Evolutionary conservation across 2,329 filamentous ascomycete genomes (phyloP), one percentile per base, ranked within the genome.

Genomic region (Sclerotinia subarctica): DNA sequence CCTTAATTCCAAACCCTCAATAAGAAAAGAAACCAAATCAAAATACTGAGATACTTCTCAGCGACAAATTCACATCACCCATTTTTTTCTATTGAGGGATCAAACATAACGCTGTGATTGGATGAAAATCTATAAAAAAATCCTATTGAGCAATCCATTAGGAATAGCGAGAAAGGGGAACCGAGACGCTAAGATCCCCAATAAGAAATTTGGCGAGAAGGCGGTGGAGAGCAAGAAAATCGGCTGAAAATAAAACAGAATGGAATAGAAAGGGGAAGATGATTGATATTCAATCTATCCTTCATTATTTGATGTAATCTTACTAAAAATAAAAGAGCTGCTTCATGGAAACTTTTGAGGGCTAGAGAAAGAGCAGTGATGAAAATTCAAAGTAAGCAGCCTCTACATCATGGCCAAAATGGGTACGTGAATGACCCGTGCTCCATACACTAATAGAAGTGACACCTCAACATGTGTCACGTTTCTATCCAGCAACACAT

Each of bases 121-220:
- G 59, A 5, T 2, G n/a, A 1, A 42, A 42, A 17, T 15, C 38
- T 42, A 13, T 21, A 6, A 35, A 35, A 38, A 44, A 35, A 21
- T 38, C 15, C 32, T 65, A 64, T 65, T 64, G 60, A 64, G 60
- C 66, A 57, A 17, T 44, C 11, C 53, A 66, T 38, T 69, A 68
- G 70, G 69, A 57, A 62, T 54, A 64, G 62, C 24, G 32, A 47
- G 66, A 68, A 68, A 68, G 66, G 66, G 35, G 57, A 66, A 38
- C 54, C 59, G 65, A 68, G 44, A 64, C 60, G 64, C 54, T 56
- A 56, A 51, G 11, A 49, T 59, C n/a, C 53, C n/a, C 8, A 51
- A 51, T 51, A 19, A 51, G 46, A 42, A 53, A 38, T 51, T 66
- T 60, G 17, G 32, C 46, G 59, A 63, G 21, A 46, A 46, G 21